Evolutionary conservation across 2,329 filamentous ascomycete species (phyloP).

Genomic region (Zymoseptoria tritici): DNA sequence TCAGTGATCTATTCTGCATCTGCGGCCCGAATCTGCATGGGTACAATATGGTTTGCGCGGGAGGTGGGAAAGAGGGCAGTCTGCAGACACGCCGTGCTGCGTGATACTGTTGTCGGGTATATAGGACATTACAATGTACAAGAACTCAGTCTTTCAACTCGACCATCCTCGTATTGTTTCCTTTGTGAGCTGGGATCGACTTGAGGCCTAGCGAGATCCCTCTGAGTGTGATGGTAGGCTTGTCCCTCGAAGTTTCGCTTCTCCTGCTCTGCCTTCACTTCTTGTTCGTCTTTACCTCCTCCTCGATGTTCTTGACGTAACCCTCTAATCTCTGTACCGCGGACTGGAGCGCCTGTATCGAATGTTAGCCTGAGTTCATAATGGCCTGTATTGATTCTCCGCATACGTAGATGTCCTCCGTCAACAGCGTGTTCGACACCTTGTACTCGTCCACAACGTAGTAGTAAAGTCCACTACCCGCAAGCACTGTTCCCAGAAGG

Average conservation of each 20-base stretch:
- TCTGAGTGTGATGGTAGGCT: background rate
- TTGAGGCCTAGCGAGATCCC: background rate
- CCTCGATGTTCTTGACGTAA: constrained; percentile 75
- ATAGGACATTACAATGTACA: constrained; percentile 21
- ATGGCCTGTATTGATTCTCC: background rate
- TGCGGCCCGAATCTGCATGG: background rate
- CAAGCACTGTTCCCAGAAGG: constrained; percentile 72
- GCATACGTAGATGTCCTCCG: constrained; percentile 92
- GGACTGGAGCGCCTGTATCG: constrained; percentile 67
- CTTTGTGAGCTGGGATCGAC: background rate
- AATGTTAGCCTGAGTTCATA: background rate
- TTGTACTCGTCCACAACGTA: constrained; percentile 93
- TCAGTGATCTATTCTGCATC: background rate
- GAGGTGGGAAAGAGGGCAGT: background rate
- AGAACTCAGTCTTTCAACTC: constrained; percentile 4
- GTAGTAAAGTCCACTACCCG: constrained; percentile 78
- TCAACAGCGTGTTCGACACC: constrained; percentile 84
- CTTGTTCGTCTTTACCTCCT: constrained; percentile 60
- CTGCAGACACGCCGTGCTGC: background rate
- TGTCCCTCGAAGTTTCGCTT: background rate
- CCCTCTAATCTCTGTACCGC: constrained; percentile 79
- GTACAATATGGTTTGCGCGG: background rate
- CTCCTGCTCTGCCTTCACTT: constrained; percentile 40
- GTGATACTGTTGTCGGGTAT: constrained; percentile 8
- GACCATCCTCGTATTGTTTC: background rate